Evolutionary conservation across 257 asterid species (phyloP), one percentile per base, ranked within the genome.

Genomic region (Solanum paucissectum): DNA sequence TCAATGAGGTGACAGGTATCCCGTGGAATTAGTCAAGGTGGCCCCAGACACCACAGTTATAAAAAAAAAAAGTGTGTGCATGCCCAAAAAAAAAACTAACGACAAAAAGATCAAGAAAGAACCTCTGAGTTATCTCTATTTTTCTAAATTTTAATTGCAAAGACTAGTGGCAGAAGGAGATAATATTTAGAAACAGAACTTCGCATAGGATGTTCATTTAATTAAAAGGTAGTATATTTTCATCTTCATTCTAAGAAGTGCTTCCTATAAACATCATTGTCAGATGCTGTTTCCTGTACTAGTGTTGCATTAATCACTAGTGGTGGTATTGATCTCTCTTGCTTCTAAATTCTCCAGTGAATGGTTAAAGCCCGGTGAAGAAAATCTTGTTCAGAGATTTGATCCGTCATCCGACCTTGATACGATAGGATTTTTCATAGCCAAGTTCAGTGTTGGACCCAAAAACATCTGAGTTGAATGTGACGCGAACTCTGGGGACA

Each of bases 311-410:
- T 44, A 79, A 79, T 44, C 12, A 21, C 58, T 23, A 20, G 32
- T 86, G 73, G 12, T 13, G 66, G 23, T 32, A 44, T 71, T 72
- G 84, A 86, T n/a, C 36, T 49, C 12, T 20, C 18, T 46, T 37
- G 88, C 33, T 44, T 40, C 40, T 71, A 12, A 72, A 72, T 32
- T 42, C 33, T 90, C 79, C 95, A 96, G 98, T 92, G 98, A 96
- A 88, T 97, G 99, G 99, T 91, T 97, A 85, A 95, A 94, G 88
- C 94, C 97, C 1, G 98, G 99, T 34, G 99, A 97, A 93, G 99
- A 97, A 88, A 91, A 94, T 71, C 92, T 95, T 83, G 99, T 97
- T 88, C 99, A 97, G 93, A 95, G 99, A 90, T 97, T 97, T 73
- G 99, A 97, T 92, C 99, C 99, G 12, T 94, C 98, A 7, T 93